phyloP scores from a whole-genome alignment of 2,329 filamentous ascomycete species.

The Plectosphaerella cucumerina region DNA sequence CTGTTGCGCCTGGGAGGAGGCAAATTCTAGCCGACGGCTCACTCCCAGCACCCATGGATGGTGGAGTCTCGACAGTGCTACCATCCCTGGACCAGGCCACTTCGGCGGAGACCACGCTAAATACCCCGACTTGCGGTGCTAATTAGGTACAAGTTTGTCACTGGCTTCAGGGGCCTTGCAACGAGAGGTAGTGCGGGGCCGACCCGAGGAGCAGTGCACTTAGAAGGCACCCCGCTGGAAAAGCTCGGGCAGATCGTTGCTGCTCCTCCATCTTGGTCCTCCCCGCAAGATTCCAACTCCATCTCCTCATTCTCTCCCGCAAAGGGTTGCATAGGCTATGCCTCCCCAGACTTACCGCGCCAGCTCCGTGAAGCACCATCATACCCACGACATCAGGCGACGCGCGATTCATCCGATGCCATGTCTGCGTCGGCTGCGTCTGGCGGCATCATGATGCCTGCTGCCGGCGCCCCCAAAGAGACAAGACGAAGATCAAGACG shows the following conservation, averaged over 20 bases:
- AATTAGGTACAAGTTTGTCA: neutral
- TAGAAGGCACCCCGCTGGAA: too few species aligned
- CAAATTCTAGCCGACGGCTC: neutral
- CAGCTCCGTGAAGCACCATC: neutral
- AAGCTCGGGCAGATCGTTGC: too few species aligned
- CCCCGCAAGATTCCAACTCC: neutral
- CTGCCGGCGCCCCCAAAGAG: neutral
- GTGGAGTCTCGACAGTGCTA: too few species aligned
- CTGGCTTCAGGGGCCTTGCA: neutral
- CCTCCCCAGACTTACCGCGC: too few species aligned
- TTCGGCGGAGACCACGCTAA: neutral
- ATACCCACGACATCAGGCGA: neutral
- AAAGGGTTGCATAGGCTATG: neutral
- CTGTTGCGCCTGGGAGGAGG: neutral
- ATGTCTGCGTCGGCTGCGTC: neutral
- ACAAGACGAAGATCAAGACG: constrained; percentile 5
- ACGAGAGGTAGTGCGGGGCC: too few species aligned
- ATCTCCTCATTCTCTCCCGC: neutral
- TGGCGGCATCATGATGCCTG: neutral
- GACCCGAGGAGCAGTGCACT: too few species aligned
- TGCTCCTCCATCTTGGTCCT: too few species aligned
- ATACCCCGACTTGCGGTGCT: neutral
- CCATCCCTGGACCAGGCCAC: neutral
- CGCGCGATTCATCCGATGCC: neutral
- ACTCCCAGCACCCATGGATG: neutral